These are phyloP conservation scores for Penicillium diatomitis DNA, from an alignment of 495 filamentous ascomycete genomes.

Conservation along the genomic window DNA sequence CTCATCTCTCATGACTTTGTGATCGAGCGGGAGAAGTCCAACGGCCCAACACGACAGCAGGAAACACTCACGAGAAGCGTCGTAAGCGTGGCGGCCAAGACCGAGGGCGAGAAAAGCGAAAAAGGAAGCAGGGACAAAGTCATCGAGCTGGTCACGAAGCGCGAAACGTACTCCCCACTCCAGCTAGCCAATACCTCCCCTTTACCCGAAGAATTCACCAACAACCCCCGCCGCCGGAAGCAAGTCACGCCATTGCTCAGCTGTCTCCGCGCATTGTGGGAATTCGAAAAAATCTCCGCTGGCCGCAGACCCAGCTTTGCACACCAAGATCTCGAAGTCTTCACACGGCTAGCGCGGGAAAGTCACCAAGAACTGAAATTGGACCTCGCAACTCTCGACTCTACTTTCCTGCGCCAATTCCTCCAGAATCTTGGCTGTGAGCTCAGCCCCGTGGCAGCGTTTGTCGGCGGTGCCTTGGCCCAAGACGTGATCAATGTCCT, in stretches of 20 bases:
- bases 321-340: constrained; percentile 51
- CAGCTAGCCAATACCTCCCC: constrained; percentile 66
- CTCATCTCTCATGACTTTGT: constrained; percentile 81
- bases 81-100: constrained; percentile 59
- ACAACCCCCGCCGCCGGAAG: constrained; percentile 54
- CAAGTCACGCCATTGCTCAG: constrained; percentile 72
- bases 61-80: constrained; percentile 76
- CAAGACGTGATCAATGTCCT: constrained; percentile 98
- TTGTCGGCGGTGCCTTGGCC: constrained; percentile 80
- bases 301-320: constrained; percentile 48
- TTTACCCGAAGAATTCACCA: constrained; percentile 59
- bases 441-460: constrained; percentile 78
- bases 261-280: constrained; percentile 77
- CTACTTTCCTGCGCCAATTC: constrained; percentile 75
- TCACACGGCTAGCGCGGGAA: constrained; percentile 68
- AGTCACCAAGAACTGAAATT: constrained; percentile 69
- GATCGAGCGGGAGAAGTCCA: constrained; percentile 74
- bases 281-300: constrained; percentile 50
- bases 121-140: constrained; percentile 34
- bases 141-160: constrained; percentile 87
- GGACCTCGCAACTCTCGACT: constrained; percentile 62
- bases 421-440: constrained; percentile 74
- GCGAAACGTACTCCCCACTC: constrained; percentile 78
- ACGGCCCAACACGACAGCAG: constrained; percentile 53
- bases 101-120: constrained; percentile 42